Percentiles rank a stretch among this genome's conserved stretches.
Conservation (phyloP, 768 basidiomycete genomes). For the Suillus occidentalis region DNA sequence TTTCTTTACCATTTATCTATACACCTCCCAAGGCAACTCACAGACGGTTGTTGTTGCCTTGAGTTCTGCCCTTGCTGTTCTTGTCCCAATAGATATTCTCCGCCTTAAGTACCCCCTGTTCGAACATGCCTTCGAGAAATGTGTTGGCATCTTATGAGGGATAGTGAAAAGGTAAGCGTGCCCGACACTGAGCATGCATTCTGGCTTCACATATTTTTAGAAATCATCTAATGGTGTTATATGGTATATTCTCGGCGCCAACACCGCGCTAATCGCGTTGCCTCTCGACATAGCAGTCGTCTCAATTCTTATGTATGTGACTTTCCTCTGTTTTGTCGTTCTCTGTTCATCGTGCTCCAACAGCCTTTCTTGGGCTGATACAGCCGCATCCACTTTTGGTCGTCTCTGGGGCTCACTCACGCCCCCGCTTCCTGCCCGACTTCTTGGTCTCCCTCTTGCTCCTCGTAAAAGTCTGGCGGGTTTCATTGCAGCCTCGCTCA, state of each 20-base stretch:
- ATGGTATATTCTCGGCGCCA: slow-evolving; percentile 87
- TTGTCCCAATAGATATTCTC: slow-evolving; percentile 74
- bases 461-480: slow-evolving; percentile 85
- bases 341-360: slow-evolving; percentile 8
- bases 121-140: slow-evolving; percentile 67
- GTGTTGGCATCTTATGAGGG: slow-evolving; percentile 83
- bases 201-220: slow-evolving; percentile 31
- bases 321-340: neutral
- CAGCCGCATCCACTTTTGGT: slow-evolving; percentile 89
- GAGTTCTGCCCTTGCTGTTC: slow-evolving; percentile 62
- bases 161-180: slow-evolving; percentile 63
- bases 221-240: slow-evolving; percentile 80
- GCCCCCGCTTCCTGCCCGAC: slow-evolving; percentile 52
- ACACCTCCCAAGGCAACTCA: slow-evolving; percentile 47
- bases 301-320: slow-evolving; percentile 82
- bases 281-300: slow-evolving; percentile 90
- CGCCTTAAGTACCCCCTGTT: slow-evolving; percentile 67
- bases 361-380: slow-evolving; percentile 95
- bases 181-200: slow-evolving; percentile 24
- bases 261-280: slow-evolving; percentile 70
- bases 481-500: slow-evolving; percentile 74
- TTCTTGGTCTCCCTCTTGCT: slow-evolving; percentile 65
- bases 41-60: slow-evolving; percentile 59
- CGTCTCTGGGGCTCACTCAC: slow-evolving; percentile 79
- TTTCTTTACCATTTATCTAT: slow-evolving; percentile 63